Base-by-base conservation (phyloP, 73 alveolate genomes). In the Breviolum minutum region DNA sequence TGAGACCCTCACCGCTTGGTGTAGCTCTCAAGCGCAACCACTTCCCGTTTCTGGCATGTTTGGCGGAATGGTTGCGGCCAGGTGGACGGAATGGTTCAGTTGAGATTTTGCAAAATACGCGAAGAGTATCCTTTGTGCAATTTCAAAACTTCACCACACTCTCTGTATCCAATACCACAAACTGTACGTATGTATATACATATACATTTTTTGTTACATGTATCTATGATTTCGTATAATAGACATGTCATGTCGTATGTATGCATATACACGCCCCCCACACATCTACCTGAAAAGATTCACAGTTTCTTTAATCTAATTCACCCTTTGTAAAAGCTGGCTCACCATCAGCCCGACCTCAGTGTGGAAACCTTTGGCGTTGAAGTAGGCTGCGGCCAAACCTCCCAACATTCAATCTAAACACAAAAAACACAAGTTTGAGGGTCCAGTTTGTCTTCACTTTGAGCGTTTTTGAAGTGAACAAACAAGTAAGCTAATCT, bases 381-480 rank as follows among this genome's bases (percentile, higher is more conserved):
- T 93, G 93, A 93, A 74, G 30, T 93, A 93, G 5, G 98, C 98
- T 7, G 98, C 92, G 17, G 92, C 83, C 82, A 93, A 70, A 68
- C 98, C 97, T 90, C 27, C 71, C 7, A 81, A 73, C 40, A 19
- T 10, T 9, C 40, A 32, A 19, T 10, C 83, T 32, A 14, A 40
- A 40, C 13, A 19, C 60, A 24, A 73, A 17, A 19, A 2, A 9
- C 14, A 16, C 5, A 73, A 40, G 12, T 73, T 17, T 73, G 82
- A 14, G 48, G 2, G 8, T 19, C 14, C 60, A 12, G 82, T 9
- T 17, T 40, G 54, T 40, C 5, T 40, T 22, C 17, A 68, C 77
- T 68, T 68, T 68, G 77, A 68, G 24, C n/a, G 17, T 68, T 68
- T 68, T 68, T 40, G 54, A 40, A 40, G 0, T 40, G 5, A 40